phyloP scores from a whole-genome alignment of 140 eudicot genomes.

The Ambrosia hybrid region DNA sequence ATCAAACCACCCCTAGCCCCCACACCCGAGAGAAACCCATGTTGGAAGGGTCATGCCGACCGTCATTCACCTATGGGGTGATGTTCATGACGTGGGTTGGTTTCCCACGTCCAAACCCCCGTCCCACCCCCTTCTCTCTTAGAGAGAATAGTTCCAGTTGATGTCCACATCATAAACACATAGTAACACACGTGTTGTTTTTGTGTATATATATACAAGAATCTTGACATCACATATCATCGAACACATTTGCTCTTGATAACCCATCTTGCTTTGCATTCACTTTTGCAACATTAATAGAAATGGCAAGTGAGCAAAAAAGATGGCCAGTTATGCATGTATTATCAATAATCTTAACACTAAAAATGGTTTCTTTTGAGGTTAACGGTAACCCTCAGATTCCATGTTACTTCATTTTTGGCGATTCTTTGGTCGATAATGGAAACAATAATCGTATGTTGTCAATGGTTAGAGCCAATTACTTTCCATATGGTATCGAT shows the following conservation, averaged over 20 bases:
- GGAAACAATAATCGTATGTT: constrained; percentile 54
- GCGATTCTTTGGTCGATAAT: constrained; percentile 67
- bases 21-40: too few species aligned
- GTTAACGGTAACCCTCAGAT: constrained; percentile 56
- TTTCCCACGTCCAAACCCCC: too few species aligned
- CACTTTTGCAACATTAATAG: not conserved
- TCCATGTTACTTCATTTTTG: constrained; percentile 66
- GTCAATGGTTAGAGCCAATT: constrained; percentile 57
- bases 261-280: not conserved
- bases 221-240: constrained; percentile 27
- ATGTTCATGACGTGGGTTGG: too few species aligned
- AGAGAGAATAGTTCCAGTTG: not conserved
- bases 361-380: not conserved
- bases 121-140: too few species aligned
- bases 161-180: not conserved
- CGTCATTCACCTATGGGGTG: too few species aligned
- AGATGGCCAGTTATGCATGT: constrained; percentile 33
- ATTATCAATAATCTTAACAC: constrained; percentile 14
- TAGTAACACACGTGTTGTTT: not conserved
- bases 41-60: too few species aligned
- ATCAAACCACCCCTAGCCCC: too few species aligned
- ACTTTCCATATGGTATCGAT: constrained; percentile 64
- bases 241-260: constrained; percentile 22
- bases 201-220: constrained; percentile 32
- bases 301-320: constrained; percentile 39